Evolutionary conservation across 1,284 basidiomycete species (phyloP).

Genomic region (Xerocomus amazonicus): DNA sequence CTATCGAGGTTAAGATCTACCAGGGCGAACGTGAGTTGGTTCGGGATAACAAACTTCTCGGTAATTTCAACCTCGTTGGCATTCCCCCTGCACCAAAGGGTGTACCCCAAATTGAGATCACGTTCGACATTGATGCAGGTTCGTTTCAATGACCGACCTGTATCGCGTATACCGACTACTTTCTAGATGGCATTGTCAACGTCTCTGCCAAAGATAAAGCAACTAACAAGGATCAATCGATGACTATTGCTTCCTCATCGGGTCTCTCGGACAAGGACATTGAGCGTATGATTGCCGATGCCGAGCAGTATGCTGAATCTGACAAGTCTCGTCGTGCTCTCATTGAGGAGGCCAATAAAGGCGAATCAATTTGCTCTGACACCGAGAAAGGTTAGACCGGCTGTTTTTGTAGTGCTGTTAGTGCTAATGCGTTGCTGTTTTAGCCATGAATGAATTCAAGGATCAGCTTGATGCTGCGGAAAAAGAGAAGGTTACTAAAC

Average conservation of each 20-base stretch:
- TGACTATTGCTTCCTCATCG: conserved; percentile 96
- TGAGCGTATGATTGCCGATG: conserved; percentile 94
- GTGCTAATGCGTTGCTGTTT: background rate
- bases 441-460: conserved; percentile 96
- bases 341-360: conserved; percentile 98
- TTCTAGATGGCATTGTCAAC: conserved; percentile 88
- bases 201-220: conserved; percentile 98
- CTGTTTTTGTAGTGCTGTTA: too few species aligned
- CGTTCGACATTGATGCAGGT: conserved; percentile 98
- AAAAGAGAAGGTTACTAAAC: conserved; percentile 90
- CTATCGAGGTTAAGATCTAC: conserved; percentile 97
- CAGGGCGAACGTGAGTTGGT: conserved; percentile 98
- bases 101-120: conserved; percentile 98
- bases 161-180: background rate
- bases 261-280: conserved; percentile 97
- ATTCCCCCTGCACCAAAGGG: conserved; percentile 98
- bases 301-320: conserved; percentile 89
- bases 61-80: conserved; percentile 98
- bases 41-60: conserved; percentile 98
- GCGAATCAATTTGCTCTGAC: conserved; percentile 90
- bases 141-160: conserved; percentile 19
- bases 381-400: conserved; percentile 84
- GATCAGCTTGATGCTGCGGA: conserved; percentile 90
- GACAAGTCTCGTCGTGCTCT: conserved; percentile 87
- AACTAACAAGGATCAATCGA: conserved; percentile 94